Evolutionary conservation across 495 filamentous ascomycete species (phyloP).

Genomic region (Hyaloscypha hepaticicola): DNA sequence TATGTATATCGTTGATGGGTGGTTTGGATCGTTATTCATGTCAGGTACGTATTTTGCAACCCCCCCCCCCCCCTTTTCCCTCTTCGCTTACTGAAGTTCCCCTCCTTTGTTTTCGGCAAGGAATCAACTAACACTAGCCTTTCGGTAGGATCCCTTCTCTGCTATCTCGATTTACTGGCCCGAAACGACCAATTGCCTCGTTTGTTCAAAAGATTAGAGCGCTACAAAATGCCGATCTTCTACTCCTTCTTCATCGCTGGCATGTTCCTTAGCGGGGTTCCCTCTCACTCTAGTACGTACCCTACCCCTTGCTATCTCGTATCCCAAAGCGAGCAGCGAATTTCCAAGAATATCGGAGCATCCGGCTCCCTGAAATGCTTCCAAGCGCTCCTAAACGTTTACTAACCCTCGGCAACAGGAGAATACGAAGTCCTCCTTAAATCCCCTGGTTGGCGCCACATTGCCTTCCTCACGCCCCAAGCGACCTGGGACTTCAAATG

Average conservation of each 20-base stretch:
- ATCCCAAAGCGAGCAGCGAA: no score
- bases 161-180: conserved; percentile 48
- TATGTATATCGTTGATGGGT: conserved; percentile 51
- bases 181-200: conserved; percentile 40
- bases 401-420: background rate
- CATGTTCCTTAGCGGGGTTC: conserved; percentile 47
- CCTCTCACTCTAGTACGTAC: conserved; percentile 33
- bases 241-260: conserved; percentile 44
- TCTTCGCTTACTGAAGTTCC: no score
- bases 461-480: conserved; percentile 49
- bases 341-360: no score
- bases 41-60: conserved; percentile 37
- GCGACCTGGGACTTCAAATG: conserved; percentile 55
- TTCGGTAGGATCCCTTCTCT: conserved; percentile 33
- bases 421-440: conserved; percentile 36
- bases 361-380: background rate
- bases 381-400: background rate
- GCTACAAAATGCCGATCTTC: conserved; percentile 44
- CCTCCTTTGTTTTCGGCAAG: no score
- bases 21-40: conserved; percentile 43
- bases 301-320: background rate
- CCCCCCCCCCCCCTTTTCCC: background rate
- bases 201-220: conserved; percentile 37
- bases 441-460: conserved; percentile 45
- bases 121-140: background rate